These are phyloP conservation scores for Podospora comata DNA, from an alignment of 495 filamentous ascomycete species.

Conservation along the genomic window DNA sequence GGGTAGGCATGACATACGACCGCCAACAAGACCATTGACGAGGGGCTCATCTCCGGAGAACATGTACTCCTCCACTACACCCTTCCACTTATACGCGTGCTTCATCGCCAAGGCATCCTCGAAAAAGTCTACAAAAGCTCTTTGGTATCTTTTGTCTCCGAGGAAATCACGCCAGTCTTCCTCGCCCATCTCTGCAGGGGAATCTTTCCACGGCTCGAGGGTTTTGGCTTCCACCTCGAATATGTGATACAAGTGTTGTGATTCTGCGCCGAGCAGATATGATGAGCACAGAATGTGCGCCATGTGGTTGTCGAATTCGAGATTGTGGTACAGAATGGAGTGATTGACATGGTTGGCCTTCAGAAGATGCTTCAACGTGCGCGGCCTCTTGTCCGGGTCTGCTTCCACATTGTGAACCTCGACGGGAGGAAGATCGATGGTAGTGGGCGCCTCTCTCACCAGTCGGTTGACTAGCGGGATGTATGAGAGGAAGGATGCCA, in stretches of 20 bases:
- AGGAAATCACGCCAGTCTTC: constrained; percentile 85
- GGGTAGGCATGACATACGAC: constrained; percentile 56
- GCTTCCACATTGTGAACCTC: constrained; percentile 76
- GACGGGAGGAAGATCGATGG: constrained; percentile 66
- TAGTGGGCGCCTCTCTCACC: constrained; percentile 29
- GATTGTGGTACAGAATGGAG: constrained; percentile 73
- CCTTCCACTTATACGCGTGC: constrained; percentile 79
- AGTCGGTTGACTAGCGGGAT: constrained; percentile 48
- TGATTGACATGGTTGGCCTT: constrained; percentile 89
- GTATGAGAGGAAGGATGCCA: constrained; percentile 48
- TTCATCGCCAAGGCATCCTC: constrained; percentile 76
- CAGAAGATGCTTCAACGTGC: constrained; percentile 85
- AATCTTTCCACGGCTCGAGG: constrained; percentile 79
- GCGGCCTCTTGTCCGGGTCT: constrained; percentile 67
- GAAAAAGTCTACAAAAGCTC: constrained; percentile 88
- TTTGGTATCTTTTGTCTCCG: constrained; percentile 73
- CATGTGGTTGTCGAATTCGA: constrained; percentile 82
- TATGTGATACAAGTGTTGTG: constrained; percentile 66
- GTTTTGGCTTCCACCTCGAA: constrained; percentile 71
- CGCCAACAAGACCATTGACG: constrained; percentile 70
- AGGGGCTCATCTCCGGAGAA: constrained; percentile 73
- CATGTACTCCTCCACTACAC: constrained; percentile 69
- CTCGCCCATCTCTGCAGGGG: constrained; percentile 74
- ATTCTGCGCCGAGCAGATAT: constrained; percentile 74
- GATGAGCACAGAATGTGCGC: constrained; percentile 82